Evolutionary conservation across 179 eudicot genomes (phyloP).

Genomic region (Heliamphora pulchella): DNA sequence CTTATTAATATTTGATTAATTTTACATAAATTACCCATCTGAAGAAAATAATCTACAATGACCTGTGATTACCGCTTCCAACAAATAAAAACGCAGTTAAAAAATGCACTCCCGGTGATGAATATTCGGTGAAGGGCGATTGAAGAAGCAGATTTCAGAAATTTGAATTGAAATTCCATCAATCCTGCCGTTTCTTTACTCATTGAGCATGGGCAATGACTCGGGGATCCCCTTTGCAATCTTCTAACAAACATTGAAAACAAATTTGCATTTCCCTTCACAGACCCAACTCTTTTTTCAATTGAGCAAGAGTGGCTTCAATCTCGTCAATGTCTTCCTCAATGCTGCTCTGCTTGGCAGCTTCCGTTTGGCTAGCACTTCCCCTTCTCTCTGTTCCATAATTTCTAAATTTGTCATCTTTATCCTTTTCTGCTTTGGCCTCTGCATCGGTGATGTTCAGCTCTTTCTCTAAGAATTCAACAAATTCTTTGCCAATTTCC

Average conservation of each 20-base stretch:
- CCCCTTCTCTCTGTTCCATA: conserved; percentile 29
- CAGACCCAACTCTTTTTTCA: conserved; percentile 83
- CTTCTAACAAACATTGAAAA: not conserved
- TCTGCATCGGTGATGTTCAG: conserved; percentile 57
- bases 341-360: conserved; percentile 33
- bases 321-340: conserved; percentile 73
- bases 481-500: conserved; percentile 98
- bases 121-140: not conserved
- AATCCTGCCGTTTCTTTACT: not conserved
- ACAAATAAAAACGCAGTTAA: not conserved
- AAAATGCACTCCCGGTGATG: not conserved
- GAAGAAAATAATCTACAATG: conserved; percentile 8
- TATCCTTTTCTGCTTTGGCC: conserved; percentile 23
- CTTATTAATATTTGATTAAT: too few species aligned
- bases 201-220: not conserved
- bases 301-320: conserved; percentile 82
- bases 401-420: conserved; percentile 20
- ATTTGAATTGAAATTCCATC: not conserved
- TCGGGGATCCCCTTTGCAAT: not conserved
- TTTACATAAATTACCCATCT: not conserved
- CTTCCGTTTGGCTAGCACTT: conserved; percentile 25
- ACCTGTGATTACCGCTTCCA: not conserved
- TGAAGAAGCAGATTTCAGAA: not conserved
- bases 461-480: conserved; percentile 93
- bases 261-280: conserved; percentile 19